A percentile compares a stretch with the other conserved stretches of the same genome.
These are phyloP conservation scores for Cladophialophora bantiana DNA, from an alignment of 2,329 filamentous ascomycete genomes.

Conservation along the genomic window DNA sequence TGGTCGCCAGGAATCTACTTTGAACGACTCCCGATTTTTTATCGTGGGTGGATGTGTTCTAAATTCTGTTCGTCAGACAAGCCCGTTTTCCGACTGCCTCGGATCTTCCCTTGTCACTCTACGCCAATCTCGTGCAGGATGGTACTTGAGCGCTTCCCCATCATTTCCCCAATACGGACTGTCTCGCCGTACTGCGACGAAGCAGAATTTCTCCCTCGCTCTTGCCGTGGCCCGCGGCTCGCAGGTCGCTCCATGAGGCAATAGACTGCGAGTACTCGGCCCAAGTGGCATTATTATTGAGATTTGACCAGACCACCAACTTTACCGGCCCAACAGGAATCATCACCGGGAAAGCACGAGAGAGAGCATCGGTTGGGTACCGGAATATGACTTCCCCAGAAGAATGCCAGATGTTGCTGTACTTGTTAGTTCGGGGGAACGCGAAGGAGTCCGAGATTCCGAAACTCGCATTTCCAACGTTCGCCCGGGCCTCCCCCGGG, in stretches of 20 bases:
- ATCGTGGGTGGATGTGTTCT: slow-evolving; percentile 6
- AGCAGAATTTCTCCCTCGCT: not conserved
- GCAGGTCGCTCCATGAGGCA: not conserved
- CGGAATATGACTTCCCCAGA: slow-evolving; percentile 1
- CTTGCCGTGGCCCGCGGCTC: too few relatives aligned
- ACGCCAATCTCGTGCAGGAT: slow-evolving; percentile 11
- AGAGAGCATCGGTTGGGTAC: not conserved
- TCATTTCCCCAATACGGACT: slow-evolving; percentile 4
- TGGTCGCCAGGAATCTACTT: not conserved
- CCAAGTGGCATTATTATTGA: too few relatives aligned
- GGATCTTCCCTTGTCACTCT: slow-evolving; percentile 13
- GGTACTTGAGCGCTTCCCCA: slow-evolving; percentile 18
- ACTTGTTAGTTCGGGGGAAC: not conserved
- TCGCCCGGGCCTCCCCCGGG: not conserved
- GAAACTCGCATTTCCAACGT: not conserved
- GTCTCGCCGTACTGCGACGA: not conserved
- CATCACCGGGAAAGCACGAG: not conserved
- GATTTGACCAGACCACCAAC: too few relatives aligned
- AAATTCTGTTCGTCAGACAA: slow-evolving; percentile 12
- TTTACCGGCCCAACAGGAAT: too few relatives aligned
- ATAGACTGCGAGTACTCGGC: not conserved
- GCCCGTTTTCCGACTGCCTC: not conserved
- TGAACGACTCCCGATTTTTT: slow-evolving; percentile 8
- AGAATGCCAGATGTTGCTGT: too few relatives aligned
- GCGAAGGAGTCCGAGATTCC: not conserved